Evolutionary conservation across 1,139 yeast genomes (phyloP).

Genomic region (Pichia sp.): DNA sequence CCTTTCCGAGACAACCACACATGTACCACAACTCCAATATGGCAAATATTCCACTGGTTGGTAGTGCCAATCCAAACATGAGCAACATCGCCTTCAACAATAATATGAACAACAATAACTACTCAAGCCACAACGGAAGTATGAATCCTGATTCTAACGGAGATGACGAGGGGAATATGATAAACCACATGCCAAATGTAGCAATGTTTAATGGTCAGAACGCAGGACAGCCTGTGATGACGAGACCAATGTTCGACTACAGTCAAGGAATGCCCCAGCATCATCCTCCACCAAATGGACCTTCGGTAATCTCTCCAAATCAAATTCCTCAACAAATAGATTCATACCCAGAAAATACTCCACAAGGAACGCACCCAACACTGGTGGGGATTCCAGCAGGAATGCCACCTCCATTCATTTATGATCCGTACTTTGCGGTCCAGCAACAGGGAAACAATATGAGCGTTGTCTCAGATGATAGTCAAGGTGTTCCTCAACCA

Average conservation of each 20-base stretch:
- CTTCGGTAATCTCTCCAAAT: constrained; percentile 1
- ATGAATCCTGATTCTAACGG: neutral
- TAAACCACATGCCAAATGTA: constrained; percentile 4
- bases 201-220: constrained; percentile 5
- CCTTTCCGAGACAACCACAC: constrained; percentile 19
- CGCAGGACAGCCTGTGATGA: constrained; percentile 25
- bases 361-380: constrained; percentile 22
- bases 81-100: neutral
- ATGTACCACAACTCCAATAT: constrained; percentile 1
- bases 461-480: constrained; percentile 6
- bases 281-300: neutral
- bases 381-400: constrained; percentile 25
- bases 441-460: constrained; percentile 14
- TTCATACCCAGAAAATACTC: constrained; percentile 19
- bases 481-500: constrained; percentile 17
- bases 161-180: neutral
- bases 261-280: constrained; percentile 9
- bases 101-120: neutral
- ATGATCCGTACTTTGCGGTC: constrained; percentile 30
- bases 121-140: neutral
- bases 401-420: constrained; percentile 29
- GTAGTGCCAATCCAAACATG: neutral
- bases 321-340: constrained; percentile 19
- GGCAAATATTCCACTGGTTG: neutral
- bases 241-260: constrained; percentile 23